Evolutionary conservation across 768 basidiomycete species (phyloP), one percentile per base, ranked within the genome.

Genomic region (Xerocomus potaroensis): DNA sequence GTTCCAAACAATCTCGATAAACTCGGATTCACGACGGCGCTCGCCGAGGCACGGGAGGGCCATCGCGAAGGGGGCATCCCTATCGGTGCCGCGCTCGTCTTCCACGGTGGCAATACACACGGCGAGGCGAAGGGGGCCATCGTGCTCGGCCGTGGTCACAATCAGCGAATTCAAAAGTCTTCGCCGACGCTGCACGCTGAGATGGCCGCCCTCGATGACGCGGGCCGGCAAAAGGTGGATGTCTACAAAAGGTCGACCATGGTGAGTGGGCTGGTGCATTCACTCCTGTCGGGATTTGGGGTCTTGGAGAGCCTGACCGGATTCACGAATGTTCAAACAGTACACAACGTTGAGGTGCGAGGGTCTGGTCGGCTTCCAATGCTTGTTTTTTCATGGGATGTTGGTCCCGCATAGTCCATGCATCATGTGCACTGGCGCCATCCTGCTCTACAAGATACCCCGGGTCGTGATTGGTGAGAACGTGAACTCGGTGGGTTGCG

Each of bases 391-490:
- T 30, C 26, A 12, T 23, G n/a, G n/a, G n/a, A n/a, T n/a, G n/a
- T n/a, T n/a, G n/a, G n/a, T 27, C 24, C 33, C n/a, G 21, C 31
- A 14, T 21, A 78, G 78, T 35, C 84, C 83, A 2, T 84, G 83
- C 55, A 72, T 67, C 43, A 83, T 84, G 83, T 84, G 83, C 55
- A 72, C 76, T 1, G 83, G 81, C 8, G 76, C 81, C 1, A 77
- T 81, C 21, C 48, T 80, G n/a, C 67, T 83, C 9, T 83, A 81
- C 64, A 75, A 76, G 37, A 83, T 85, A 32, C 78, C 79, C 5
- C 73, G 82, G 6, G 76, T 83, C 8, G 81, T 86, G 10, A 77
- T 85, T 38, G 82, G 81, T 15, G 83, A 84, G 59, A 81, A 83
- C 51, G 37, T 50, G 15, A 84, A 71, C 30, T 80, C 75, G 54